phyloP scores from a whole-genome alignment of 441 rosid genomes.

The Brassica balearica region DNA sequence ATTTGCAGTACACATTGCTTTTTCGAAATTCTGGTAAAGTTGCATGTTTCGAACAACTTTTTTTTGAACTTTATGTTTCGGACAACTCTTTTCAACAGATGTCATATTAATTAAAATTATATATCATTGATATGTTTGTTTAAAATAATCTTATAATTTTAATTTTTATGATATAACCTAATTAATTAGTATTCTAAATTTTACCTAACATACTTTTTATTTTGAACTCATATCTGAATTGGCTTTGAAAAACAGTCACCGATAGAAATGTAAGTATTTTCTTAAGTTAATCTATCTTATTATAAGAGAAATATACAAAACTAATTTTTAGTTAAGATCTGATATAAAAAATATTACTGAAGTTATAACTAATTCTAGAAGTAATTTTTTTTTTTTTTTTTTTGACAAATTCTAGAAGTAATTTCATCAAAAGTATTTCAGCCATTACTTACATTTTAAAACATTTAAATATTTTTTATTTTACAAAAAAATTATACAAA shows the following conservation, averaged over 20 bases:
- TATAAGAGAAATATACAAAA: not conserved
- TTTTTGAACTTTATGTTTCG: too few species aligned
- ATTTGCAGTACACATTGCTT: not conserved
- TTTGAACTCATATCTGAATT: not conserved
- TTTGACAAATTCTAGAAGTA: not conserved
- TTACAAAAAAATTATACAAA: not conserved
- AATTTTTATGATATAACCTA: not conserved
- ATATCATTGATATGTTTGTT: not conserved
- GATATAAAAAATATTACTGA: not conserved
- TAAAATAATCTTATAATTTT: not conserved
- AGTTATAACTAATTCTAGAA: not conserved
- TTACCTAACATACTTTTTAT: not conserved
- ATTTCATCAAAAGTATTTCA: not conserved
- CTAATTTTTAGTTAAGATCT: not conserved
- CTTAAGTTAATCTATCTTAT: not conserved
- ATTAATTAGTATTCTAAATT: constrained; percentile 1
- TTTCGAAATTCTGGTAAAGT: not conserved
- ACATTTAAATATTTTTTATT: not conserved
- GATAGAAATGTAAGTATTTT: not conserved
- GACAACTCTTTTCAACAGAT: too few species aligned
- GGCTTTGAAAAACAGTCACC: not conserved
- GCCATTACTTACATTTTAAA: not conserved
- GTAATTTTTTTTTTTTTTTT: not conserved
- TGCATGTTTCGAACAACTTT: too few species aligned
- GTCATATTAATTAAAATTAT: not conserved